These are phyloP conservation scores for Asterochloris erici DNA, from an alignment of 139 green algal genomes.

Conservation along the genomic window DNA sequence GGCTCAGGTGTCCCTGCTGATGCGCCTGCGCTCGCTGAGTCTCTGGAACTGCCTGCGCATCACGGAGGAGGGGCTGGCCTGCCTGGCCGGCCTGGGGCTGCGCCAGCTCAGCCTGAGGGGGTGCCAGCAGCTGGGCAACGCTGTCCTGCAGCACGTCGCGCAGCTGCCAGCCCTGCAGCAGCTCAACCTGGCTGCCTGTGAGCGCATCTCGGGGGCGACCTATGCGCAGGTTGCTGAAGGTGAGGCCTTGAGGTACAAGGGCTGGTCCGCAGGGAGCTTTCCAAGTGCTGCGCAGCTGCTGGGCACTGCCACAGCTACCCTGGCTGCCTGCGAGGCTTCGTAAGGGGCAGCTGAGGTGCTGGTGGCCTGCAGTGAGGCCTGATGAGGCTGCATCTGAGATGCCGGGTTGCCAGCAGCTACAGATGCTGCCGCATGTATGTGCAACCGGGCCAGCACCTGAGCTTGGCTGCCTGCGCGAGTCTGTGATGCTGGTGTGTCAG, in stretches of 20 bases:
- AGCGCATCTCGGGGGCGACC: constrained; percentile 33
- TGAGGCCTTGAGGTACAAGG: neutral
- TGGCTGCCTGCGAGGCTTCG: too few relatives aligned
- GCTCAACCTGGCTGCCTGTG: constrained; percentile 43
- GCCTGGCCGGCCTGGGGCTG: constrained; percentile 22
- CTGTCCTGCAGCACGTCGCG: constrained; percentile 13
- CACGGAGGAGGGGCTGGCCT: constrained; percentile 20
- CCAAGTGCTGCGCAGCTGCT: neutral
- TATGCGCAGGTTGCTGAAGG: neutral
- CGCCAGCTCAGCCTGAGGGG: constrained; percentile 37
- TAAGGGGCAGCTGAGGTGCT: too few relatives aligned
- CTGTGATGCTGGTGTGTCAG: too few relatives aligned
- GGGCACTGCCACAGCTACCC: neutral
- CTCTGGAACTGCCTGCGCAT: constrained; percentile 51
- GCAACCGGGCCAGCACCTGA: too few relatives aligned
- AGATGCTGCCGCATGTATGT: too few relatives aligned
- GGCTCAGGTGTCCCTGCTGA: constrained; percentile 17
- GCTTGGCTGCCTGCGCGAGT: too few relatives aligned
- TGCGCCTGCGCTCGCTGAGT: constrained; percentile 21
- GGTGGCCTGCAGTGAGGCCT: too few relatives aligned
- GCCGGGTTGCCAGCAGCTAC: too few relatives aligned
- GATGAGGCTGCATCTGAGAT: too few relatives aligned
- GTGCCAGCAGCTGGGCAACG: constrained; percentile 43
- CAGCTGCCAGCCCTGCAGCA: constrained; percentile 21
- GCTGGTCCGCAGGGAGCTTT: neutral